Evolutionary conservation across 805 yeast genomes (phyloP).

Genomic region (Pichia sporocuriosa): DNA sequence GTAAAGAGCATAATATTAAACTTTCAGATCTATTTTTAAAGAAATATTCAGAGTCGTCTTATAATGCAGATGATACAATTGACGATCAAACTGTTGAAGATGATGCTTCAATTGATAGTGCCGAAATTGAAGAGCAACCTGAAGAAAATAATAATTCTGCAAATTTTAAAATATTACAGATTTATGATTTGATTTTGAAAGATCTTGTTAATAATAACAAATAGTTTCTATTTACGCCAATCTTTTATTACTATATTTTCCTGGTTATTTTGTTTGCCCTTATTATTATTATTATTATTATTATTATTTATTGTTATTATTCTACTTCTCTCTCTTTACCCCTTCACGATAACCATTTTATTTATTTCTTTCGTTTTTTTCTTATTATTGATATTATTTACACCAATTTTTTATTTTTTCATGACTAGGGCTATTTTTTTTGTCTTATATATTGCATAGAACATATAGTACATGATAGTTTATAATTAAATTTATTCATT

Average conservation of each 20-base stretch:
- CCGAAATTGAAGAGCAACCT: background rate
- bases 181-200: slow-evolving; percentile 23
- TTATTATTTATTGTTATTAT: background rate
- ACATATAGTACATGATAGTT: no score
- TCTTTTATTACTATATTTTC: background rate
- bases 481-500: no score
- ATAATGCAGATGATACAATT: background rate
- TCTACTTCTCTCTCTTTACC: no score
- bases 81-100: background rate
- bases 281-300: background rate
- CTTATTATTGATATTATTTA: background rate
- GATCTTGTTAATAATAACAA: slow-evolving; percentile 16
- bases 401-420: no score
- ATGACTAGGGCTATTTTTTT: no score
- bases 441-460: no score
- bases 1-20: slow-evolving; percentile 9
- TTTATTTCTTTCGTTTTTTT: background rate
- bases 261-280: background rate
- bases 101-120: slow-evolving; percentile 11
- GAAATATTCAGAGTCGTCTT: background rate
- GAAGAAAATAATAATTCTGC: background rate
- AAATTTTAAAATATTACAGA: slow-evolving; percentile 10
- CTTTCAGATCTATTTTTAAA: slow-evolving; percentile 14
- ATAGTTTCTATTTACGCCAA: background rate
- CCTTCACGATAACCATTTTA: background rate